Evolutionary conservation across 331 rosid species (phyloP).

Genomic region (Pyrus hybrid): DNA sequence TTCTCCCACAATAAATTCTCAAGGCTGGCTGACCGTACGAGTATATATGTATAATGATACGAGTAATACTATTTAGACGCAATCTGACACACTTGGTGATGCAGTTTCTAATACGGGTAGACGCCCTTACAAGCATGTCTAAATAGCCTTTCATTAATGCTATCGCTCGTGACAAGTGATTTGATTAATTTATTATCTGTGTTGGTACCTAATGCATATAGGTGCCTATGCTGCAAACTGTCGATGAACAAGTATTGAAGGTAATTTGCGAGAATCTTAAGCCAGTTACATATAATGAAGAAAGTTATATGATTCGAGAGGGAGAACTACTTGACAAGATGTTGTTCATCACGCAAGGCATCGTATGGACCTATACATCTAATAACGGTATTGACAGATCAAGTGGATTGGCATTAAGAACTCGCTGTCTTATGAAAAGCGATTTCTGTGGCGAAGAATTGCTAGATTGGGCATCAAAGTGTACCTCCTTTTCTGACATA

Average conservation of each 20-base stretch:
- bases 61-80: too few relatives aligned
- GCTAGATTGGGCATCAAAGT: constrained; percentile 17
- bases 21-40: not conserved
- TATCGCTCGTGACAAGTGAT: not conserved
- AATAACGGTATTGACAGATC: not conserved
- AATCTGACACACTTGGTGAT: too few relatives aligned
- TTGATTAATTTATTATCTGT: not conserved
- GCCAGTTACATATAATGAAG: constrained; percentile 10
- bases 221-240: not conserved
- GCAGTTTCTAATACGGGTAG: too few relatives aligned
- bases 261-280: constrained; percentile 12
- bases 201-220: not conserved
- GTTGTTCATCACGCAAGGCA: constrained; percentile 16
- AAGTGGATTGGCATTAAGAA: not conserved
- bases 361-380: not conserved
- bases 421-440: not conserved
- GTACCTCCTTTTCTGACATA: constrained; percentile 10
- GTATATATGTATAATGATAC: too few relatives aligned
- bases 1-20: not conserved
- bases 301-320: constrained; percentile 9
- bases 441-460: not conserved
- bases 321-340: constrained; percentile 18
- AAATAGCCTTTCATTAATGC: too few relatives aligned
- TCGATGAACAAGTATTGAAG: constrained; percentile 13
- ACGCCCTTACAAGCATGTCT: too few relatives aligned